Evolutionary conservation across 129 eudicot genomes (phyloP).

Genomic region (Scalesia atractyloides): DNA sequence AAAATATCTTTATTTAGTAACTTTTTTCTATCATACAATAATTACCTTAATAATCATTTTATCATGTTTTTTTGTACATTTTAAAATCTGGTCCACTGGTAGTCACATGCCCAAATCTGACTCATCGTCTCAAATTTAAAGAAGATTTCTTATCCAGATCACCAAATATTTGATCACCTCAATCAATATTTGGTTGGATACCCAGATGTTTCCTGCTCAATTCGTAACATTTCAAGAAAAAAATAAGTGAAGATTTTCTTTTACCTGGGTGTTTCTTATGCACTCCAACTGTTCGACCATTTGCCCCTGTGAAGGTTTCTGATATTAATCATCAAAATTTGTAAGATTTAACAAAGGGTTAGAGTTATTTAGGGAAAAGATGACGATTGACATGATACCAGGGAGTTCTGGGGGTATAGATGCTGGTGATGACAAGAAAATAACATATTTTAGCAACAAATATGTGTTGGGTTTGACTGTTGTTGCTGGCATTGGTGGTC

Average conservation of each 20-base stretch:
- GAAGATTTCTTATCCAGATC: background rate
- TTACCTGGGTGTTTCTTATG: slow-evolving; percentile 19
- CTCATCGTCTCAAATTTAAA: slow-evolving; percentile 6
- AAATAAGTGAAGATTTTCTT: background rate
- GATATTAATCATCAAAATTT: background rate
- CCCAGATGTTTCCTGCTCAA: slow-evolving; percentile 18
- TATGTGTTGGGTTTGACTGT: slow-evolving; percentile 82
- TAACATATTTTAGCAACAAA: slow-evolving; percentile 71
- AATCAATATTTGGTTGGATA: background rate
- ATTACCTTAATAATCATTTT: background rate
- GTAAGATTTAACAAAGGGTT: slow-evolving; percentile 3
- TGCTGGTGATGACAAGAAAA: slow-evolving; percentile 41
- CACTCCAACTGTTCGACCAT: slow-evolving; percentile 22
- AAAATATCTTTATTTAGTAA: too few species aligned
- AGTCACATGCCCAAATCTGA: background rate
- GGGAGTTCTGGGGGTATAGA: slow-evolving; percentile 69
- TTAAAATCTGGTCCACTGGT: background rate
- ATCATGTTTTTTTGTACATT: background rate
- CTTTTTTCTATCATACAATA: background rate
- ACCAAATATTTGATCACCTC: slow-evolving; percentile 12
- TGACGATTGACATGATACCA: slow-evolving; percentile 57
- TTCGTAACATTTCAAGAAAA: slow-evolving; percentile 2
- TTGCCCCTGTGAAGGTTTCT: slow-evolving; percentile 19
- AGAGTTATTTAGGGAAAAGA: slow-evolving; percentile 17
- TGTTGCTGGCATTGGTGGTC: slow-evolving; percentile 93